phyloP scores from a whole-genome alignment of 2,329 filamentous ascomycete species.

The Neofusicoccum cordaticola region DNA sequence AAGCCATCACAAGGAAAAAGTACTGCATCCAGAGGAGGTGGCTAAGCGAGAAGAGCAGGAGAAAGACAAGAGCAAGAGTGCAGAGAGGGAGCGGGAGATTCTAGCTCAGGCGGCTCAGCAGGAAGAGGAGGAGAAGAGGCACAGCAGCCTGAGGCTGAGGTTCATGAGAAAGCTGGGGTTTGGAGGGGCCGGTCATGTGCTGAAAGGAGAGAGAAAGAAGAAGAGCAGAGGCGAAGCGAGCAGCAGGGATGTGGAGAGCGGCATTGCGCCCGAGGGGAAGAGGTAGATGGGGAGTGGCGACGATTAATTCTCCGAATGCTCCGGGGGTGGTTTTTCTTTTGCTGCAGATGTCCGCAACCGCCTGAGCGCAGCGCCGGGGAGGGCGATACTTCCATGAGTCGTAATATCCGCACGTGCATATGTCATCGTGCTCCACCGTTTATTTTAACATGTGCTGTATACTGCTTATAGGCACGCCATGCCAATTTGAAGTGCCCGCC shows the following conservation, averaged over 20 bases:
- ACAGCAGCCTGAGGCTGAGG: constrained; percentile 25
- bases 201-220: constrained; percentile 22
- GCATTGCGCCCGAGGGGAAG: constrained; percentile 33
- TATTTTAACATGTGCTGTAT: no score
- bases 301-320: not conserved
- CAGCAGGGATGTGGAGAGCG: constrained; percentile 31
- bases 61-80: constrained; percentile 58
- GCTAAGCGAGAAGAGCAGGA: constrained; percentile 45
- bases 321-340: not conserved
- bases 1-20: constrained; percentile 55
- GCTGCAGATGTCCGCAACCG: not conserved
- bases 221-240: not conserved
- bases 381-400: not conserved
- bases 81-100: constrained; percentile 59
- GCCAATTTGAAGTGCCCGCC: no score
- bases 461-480: no score
- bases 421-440: no score
- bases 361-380: not conserved
- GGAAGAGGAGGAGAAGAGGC: constrained; percentile 39
- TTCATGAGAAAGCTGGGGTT: constrained; percentile 31
- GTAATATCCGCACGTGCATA: not conserved
- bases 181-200: constrained; percentile 21
- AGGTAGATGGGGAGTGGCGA: not conserved
- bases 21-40: constrained; percentile 61
- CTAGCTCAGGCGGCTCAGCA: constrained; percentile 41